phyloP scores from a whole-genome alignment of 176 grass and related monocot species.

The Carex parvula region DNA sequence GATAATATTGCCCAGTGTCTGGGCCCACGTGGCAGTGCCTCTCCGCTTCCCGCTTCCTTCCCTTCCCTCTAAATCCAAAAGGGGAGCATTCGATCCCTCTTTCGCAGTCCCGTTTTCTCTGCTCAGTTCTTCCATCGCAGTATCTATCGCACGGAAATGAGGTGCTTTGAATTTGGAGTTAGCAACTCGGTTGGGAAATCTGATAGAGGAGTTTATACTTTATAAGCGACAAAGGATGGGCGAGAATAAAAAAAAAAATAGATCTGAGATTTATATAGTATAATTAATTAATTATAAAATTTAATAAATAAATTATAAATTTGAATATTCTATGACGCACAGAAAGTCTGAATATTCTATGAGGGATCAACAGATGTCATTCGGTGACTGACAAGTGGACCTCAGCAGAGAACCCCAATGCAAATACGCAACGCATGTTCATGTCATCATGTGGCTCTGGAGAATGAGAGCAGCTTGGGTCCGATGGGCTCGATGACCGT shows the following conservation, averaged over 20 bases:
- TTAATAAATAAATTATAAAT: no score
- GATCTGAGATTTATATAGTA: no score
- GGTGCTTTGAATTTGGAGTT: neutral
- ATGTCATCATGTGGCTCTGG: no score
- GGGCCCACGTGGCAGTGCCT: conserved; percentile 44
- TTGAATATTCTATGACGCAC: no score
- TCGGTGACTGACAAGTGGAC: neutral
- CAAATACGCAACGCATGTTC: neutral
- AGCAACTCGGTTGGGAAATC: no score
- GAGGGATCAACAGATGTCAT: neutral
- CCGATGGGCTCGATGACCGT: no score
- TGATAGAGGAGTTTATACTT: no score
- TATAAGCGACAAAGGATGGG: no score
- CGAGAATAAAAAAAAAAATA: neutral
- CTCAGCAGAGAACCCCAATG: neutral
- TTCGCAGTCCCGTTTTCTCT: neutral
- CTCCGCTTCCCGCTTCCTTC: neutral
- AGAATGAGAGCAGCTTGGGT: no score
- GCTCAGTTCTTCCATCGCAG: neutral
- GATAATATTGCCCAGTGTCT: conserved; percentile 82
- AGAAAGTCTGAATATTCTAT: neutral
- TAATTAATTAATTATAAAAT: no score
- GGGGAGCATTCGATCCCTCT: neutral
- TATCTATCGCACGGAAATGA: neutral
- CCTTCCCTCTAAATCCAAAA: conserved; percentile 26